Conservation (phyloP, 306 rosid genomes). For the Hippophae rhamnoides region DNA sequence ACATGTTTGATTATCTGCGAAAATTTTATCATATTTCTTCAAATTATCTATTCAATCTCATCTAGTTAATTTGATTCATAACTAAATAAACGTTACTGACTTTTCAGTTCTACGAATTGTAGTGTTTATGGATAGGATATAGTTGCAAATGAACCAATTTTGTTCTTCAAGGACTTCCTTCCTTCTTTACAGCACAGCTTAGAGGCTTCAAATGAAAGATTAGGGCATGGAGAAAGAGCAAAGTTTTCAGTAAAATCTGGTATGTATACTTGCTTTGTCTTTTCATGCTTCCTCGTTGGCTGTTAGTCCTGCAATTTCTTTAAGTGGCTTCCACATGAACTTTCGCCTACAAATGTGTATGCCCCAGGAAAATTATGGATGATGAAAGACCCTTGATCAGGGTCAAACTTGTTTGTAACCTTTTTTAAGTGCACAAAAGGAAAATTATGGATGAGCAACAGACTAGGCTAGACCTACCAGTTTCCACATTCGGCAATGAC, state of each 20-base stretch:
- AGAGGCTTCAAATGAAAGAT: constrained; percentile 9
- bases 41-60: too few relatives aligned
- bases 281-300: constrained; percentile 21
- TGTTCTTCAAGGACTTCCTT: background rate
- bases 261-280: background rate
- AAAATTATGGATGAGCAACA: too few relatives aligned
- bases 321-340: constrained; percentile 80
- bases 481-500: constrained; percentile 94
- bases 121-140: background rate
- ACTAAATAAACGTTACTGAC: too few relatives aligned
- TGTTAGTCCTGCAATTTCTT: constrained; percentile 66
- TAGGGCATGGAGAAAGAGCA: background rate
- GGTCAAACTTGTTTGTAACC: too few relatives aligned
- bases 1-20: too few relatives aligned
- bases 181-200: constrained; percentile 9
- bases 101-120: background rate
- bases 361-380: too few relatives aligned
- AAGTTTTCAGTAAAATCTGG: constrained; percentile 4
- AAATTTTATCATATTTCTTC: too few relatives aligned
- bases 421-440: too few relatives aligned
- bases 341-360: constrained; percentile 49
- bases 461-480: constrained; percentile 35
- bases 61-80: too few relatives aligned
- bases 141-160: background rate
- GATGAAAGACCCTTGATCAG: too few relatives aligned